Evolutionary conservation across 345 rosid species (phyloP).

Genomic region (Corchorus capsularis): DNA sequence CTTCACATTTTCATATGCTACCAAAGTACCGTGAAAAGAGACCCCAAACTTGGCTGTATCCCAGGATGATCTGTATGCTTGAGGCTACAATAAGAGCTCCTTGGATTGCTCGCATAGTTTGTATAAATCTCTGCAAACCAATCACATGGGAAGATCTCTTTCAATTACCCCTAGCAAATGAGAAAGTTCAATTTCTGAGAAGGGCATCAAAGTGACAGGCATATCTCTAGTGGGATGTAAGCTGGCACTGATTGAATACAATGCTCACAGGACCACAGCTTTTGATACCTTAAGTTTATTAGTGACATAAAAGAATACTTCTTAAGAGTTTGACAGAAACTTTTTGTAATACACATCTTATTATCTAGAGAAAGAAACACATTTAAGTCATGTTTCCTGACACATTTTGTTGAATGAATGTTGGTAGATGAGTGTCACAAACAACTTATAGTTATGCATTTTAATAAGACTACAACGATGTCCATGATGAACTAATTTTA

Average conservation of each 20-base stretch:
- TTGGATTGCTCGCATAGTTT: constrained; percentile 88
- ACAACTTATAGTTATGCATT: not conserved
- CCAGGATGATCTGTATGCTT: constrained; percentile 82
- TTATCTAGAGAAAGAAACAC: not conserved
- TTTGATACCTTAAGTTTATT: not conserved
- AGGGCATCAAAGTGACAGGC: constrained; percentile 10
- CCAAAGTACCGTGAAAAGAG: constrained; percentile 70
- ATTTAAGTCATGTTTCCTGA: not conserved
- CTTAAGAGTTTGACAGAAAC: not conserved
- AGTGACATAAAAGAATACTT: not conserved
- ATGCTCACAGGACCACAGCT: not conserved
- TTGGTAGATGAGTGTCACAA: not conserved
- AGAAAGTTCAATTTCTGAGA: constrained; percentile 27
- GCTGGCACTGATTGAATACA: not conserved
- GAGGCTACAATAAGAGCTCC: constrained; percentile 92
- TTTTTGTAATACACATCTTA: not conserved
- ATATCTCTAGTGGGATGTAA: constrained; percentile 16
- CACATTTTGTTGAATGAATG: not conserved
- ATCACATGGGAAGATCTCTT: constrained; percentile 48
- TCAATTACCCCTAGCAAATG: constrained; percentile 47
- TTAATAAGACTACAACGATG: not conserved
- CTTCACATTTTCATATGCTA: not conserved
- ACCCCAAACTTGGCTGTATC: constrained; percentile 92
- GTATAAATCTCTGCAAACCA: constrained; percentile 87
- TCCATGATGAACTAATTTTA: not conserved